Evolutionary conservation across 1,284 basidiomycete species (phyloP).

Genomic region (Schizophyllum commune): DNA sequence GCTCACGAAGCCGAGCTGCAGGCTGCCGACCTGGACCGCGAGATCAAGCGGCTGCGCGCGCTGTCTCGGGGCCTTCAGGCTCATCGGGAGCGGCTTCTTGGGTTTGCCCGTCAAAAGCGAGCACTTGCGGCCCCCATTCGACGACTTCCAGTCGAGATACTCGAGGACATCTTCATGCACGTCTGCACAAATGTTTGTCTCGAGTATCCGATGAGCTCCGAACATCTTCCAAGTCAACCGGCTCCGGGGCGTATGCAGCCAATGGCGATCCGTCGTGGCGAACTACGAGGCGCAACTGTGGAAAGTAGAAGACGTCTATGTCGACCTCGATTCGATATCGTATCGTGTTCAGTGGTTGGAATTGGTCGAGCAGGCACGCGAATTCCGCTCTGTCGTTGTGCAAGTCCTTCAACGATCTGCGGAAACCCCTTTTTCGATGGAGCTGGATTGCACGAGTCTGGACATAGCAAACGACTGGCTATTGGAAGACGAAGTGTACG

Average conservation of each 20-base stretch:
- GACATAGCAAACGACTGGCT: no score
- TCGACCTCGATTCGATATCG: background rate
- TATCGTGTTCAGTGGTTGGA: background rate
- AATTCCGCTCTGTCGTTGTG: no score
- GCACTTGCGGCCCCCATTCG: background rate
- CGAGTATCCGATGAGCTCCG: background rate
- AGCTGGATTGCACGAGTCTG: background rate
- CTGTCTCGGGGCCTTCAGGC: background rate
- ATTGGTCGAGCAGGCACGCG: background rate
- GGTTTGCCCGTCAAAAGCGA: background rate
- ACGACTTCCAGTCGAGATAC: background rate
- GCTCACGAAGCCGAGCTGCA: no score
- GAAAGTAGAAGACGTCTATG: background rate
- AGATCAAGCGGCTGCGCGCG: background rate
- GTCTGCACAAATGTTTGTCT: background rate
- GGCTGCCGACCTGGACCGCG: background rate
- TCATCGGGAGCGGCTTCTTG: background rate
- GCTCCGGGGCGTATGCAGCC: background rate
- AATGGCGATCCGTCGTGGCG: background rate
- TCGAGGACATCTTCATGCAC: background rate
- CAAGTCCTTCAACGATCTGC: no score
- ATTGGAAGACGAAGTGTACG: background rate
- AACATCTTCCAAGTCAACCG: background rate
- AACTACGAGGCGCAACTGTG: background rate
- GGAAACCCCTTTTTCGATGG: no score